Percentiles rank a stretch among this genome's conserved stretches.
Conservation (phyloP, 106 monocot species). For the Dendrobium catenatum region DNA sequence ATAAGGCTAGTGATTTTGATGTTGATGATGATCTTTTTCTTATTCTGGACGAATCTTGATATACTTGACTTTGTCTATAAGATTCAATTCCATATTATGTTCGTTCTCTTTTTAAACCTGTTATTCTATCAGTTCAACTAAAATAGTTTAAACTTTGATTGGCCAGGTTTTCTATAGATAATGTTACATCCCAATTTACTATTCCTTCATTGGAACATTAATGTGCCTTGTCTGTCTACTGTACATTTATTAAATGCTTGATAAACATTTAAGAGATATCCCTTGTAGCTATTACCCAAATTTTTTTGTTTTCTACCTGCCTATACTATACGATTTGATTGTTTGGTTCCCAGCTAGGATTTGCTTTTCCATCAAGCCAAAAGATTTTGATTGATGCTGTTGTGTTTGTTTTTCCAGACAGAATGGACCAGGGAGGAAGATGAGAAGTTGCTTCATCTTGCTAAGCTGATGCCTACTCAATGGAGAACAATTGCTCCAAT, state of each 20-base stretch:
- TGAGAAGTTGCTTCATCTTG: conserved; percentile 95
- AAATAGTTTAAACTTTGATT: not conserved
- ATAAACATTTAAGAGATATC: not conserved
- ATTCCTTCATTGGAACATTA: not conserved
- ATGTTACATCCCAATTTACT: not conserved
- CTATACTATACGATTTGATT: not conserved
- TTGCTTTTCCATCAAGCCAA: not conserved
- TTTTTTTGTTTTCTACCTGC: not conserved
- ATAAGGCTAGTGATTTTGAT: not conserved
- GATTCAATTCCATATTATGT: not conserved
- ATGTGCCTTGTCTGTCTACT: not conserved
- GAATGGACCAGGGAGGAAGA: conserved; percentile 99
- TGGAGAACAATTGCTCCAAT: conserved; percentile 99
- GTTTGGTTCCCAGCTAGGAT: not conserved
- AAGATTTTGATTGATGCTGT: not conserved
- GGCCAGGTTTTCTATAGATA: not conserved
- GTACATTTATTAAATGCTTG: conserved; percentile 2
- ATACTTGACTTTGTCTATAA: not conserved
- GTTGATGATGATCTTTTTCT: not conserved
- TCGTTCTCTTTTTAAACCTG: not conserved
- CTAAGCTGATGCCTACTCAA: conserved; percentile 99
- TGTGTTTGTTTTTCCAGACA: conserved; percentile 47
- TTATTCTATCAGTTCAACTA: not conserved
- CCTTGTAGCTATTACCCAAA: not conserved
- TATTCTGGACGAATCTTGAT: not conserved